Conservation (phyloP, 2,329 filamentous ascomycete genomes). For the Microcyclospora tardicrescens region DNA sequence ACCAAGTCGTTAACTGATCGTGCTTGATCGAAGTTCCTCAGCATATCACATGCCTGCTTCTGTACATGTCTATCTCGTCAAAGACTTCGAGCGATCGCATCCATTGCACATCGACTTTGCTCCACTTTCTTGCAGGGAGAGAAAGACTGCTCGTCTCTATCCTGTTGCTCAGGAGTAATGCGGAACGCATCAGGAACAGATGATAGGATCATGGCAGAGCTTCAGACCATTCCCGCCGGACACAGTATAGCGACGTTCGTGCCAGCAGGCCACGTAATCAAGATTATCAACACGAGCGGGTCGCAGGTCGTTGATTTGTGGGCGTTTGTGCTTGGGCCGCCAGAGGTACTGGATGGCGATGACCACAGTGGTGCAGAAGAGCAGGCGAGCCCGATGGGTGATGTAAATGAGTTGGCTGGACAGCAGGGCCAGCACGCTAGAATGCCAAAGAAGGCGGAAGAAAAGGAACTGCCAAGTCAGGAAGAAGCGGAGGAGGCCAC, state of each 20-base stretch:
- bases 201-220: too few species aligned
- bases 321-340: slow-evolving; percentile 36
- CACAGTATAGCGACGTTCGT: slow-evolving; percentile 40
- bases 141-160: too few species aligned
- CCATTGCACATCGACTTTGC: too few species aligned
- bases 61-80: too few species aligned
- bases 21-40: too few species aligned
- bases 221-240: slow-evolving; percentile 35
- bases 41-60: too few species aligned
- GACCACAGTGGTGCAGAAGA: slow-evolving; percentile 11
- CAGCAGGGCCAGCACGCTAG: slow-evolving; percentile 7
- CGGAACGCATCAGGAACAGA: too few species aligned
- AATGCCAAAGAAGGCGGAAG: slow-evolving; percentile 12
- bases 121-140: too few species aligned
- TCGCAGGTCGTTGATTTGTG: slow-evolving; percentile 36
- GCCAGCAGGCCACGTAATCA: slow-evolving; percentile 35
- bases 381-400: too few species aligned
- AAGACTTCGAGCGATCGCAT: too few species aligned
- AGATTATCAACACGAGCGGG: slow-evolving; percentile 39
- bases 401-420: slow-evolving; percentile 13
- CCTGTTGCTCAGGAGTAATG: too few species aligned
- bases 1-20: too few species aligned
- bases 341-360: slow-evolving; percentile 21
- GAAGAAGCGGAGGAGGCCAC: slow-evolving; percentile 24
- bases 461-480: slow-evolving; percentile 21